phyloP scores from a whole-genome alignment of 2,329 filamentous ascomycete genomes.

The Grosmannia clavigera region DNA sequence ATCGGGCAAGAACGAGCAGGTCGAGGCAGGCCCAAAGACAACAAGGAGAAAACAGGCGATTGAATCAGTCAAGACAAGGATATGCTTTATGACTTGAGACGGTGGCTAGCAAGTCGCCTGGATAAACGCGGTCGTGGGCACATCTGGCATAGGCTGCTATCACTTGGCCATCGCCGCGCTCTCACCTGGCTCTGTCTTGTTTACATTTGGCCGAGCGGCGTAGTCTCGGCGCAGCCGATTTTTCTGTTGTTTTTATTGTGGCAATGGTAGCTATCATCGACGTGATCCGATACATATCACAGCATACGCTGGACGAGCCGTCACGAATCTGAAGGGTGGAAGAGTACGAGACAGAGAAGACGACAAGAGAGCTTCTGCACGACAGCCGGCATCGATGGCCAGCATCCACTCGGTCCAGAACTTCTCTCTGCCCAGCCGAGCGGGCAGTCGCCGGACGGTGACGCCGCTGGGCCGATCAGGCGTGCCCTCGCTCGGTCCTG shows the following conservation, averaged over 20 bases:
- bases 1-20: background rate
- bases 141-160: too few species aligned
- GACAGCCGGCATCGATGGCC: background rate
- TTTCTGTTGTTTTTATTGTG: background rate
- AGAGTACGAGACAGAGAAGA: too few species aligned
- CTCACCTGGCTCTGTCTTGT: background rate
- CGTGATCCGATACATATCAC: too few species aligned
- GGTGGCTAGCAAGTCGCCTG: too few species aligned
- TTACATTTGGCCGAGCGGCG: background rate
- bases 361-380: background rate
- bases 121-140: too few species aligned
- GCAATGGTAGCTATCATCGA: too few species aligned
- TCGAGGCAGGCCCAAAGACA: background rate
- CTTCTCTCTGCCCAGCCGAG: conserved; percentile 8
- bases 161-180: background rate
- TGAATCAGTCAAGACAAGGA: too few species aligned
- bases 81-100: too few species aligned
- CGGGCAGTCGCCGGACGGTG: background rate
- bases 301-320: too few species aligned
- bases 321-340: too few species aligned
- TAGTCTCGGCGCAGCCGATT: background rate
- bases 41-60: background rate
- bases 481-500: too few species aligned
- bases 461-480: background rate
- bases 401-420: conserved; percentile 7